Evolutionary conservation across 169 alveolate species (phyloP).

Genomic region (Plasmodium chabaudi): DNA sequence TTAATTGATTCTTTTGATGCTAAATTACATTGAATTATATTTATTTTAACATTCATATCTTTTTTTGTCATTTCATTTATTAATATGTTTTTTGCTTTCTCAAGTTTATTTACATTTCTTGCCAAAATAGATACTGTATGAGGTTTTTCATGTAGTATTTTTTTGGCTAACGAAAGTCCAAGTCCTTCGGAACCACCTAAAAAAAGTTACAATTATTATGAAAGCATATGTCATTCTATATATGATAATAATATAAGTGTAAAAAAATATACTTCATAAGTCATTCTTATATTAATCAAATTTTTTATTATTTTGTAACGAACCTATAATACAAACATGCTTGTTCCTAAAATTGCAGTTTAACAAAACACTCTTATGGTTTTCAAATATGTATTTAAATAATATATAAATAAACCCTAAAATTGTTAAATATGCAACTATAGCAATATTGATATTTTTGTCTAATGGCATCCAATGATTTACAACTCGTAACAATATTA

Average conservation of each 20-base stretch:
- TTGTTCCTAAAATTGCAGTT: slow-evolving; percentile 24
- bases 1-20: slow-evolving; percentile 38
- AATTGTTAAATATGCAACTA: slow-evolving; percentile 24
- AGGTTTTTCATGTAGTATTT: slow-evolving; percentile 41
- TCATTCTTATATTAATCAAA: too few relatives aligned
- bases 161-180: slow-evolving; percentile 51
- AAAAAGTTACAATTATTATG: background rate
- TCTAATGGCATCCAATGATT: slow-evolving; percentile 26
- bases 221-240: background rate
- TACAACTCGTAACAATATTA: slow-evolving; percentile 21
- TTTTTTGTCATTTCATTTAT: slow-evolving; percentile 12
- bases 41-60: slow-evolving; percentile 12
- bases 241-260: background rate
- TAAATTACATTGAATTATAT: slow-evolving; percentile 40
- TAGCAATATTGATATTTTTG: slow-evolving; percentile 17
- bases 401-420: slow-evolving; percentile 46
- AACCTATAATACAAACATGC: slow-evolving; percentile 70
- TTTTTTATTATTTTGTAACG: background rate
- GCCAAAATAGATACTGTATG: slow-evolving; percentile 29
- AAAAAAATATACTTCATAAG: background rate
- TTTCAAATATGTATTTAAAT: slow-evolving; percentile 46
- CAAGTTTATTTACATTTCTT: slow-evolving; percentile 35
- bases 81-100: slow-evolving; percentile 28
- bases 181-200: slow-evolving; percentile 74
- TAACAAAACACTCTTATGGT: background rate